Base-by-base conservation (phyloP, 441 rosid genomes). In the Geranium incanum region DNA sequence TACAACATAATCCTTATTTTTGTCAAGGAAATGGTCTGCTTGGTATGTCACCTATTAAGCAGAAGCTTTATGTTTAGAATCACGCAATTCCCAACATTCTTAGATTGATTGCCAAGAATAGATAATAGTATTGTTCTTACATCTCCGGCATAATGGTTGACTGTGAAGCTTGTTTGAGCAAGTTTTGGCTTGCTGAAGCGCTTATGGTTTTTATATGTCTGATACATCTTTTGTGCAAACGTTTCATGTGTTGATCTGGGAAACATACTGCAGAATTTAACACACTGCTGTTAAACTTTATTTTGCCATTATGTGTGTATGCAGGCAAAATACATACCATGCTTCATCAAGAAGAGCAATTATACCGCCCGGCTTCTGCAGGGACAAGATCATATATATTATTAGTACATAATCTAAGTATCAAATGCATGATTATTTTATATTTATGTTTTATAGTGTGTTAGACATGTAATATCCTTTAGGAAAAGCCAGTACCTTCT, bases 211-310 rank as follows among this genome's bases (percentile, higher is more conserved):
- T 91, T 93, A 84, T 88, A 96, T 75, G 98, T 93, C 84, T 91
- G 97, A 82, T 90, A 93, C 88, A 96, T 79, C 91, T 93, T 96
- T 85, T 96, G 97, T 67, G 97, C 89, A 89, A 96, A 96, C 72
- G 99, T 96, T 89, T 93, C 98, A 82, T 96, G 99, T 5, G 99
- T 96, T 21, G 99, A 96, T 83, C 89, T 96, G 7, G 98, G 97
- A 72, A 96, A 96, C 99, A 96, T 96, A 82, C 97, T 96, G 96
- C 75, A 72, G 69, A 81, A 75, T 64, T 55, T 71, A 68, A 55
- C 82, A 19, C 78, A 68, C 66, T 72, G 75, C 70, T 60, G 62
- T 70, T 67, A 71, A 60, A 15, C 38, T 63, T 62, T 23, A 2
- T 63, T 23, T 63, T 63, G 16, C 66, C 36, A 18, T 6, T 59